Percentiles rank a stretch among this genome's conserved stretches.
These are phyloP conservation scores for Exidia glandulosa DNA, from an alignment of 768 basidiomycete species.

Conservation along the genomic window DNA sequence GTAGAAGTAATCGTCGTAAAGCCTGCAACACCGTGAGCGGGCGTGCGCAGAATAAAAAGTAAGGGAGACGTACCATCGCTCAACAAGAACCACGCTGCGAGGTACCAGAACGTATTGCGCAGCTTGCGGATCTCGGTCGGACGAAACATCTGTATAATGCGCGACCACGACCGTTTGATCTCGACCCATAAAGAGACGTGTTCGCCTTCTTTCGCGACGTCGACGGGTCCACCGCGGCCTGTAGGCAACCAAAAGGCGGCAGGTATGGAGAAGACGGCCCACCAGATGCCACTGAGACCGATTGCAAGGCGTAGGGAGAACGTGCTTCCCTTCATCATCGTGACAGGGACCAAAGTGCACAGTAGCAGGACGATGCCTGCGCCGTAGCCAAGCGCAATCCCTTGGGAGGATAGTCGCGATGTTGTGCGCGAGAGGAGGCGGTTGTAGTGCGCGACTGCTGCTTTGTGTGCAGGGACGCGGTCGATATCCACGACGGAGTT, in stretches of 20 bases:
- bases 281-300: constrained; percentile 77
- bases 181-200: constrained; percentile 40
- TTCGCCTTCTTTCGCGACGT: constrained; percentile 9
- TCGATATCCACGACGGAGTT: background rate
- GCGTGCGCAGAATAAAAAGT: background rate
- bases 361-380: constrained; percentile 71
- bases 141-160: constrained; percentile 63
- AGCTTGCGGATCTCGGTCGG: constrained; percentile 64
- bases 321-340: constrained; percentile 59
- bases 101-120: constrained; percentile 77
- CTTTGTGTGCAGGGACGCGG: constrained; percentile 10
- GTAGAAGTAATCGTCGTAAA: constrained; percentile 91
- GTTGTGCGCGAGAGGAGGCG: constrained; percentile 57
- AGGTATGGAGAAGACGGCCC: constrained; percentile 74
- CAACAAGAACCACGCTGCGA: constrained; percentile 89
- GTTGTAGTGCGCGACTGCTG: constrained; percentile 37
- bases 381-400: constrained; percentile 77
- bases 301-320: constrained; percentile 74
- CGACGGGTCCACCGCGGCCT: constrained; percentile 5
- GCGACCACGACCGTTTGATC: constrained; percentile 60
- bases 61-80: constrained; percentile 57
- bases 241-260: constrained; percentile 65
- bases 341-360: constrained; percentile 71
- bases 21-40: constrained; percentile 29
- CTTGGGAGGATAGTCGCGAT: constrained; percentile 72